phyloP scores from a whole-genome alignment of 495 filamentous ascomycete genomes.

The Daldinia childiae region DNA sequence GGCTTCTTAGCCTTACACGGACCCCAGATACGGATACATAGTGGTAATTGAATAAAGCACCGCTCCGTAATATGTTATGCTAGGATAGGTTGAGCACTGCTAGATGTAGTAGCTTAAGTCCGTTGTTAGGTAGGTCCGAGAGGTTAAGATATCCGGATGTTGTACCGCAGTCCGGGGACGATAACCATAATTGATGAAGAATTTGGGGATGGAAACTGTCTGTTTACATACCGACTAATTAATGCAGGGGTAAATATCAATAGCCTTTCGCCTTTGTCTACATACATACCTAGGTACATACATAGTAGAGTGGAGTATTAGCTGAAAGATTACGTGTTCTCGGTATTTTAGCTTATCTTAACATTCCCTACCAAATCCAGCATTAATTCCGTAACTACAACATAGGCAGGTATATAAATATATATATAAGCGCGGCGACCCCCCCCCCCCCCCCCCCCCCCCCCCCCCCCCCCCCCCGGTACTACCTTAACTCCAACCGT shows the following conservation, averaged over 20 bases:
- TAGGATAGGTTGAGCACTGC: no score
- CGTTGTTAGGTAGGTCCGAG: background rate
- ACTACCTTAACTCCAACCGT: no score
- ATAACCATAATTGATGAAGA: background rate
- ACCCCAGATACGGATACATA: background rate
- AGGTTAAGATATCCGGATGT: background rate
- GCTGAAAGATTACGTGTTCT: background rate
- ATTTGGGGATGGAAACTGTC: background rate
- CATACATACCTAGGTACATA: no score
- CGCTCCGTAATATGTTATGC: background rate
- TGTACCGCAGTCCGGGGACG: background rate
- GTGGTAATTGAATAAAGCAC: background rate
- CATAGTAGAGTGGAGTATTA: background rate
- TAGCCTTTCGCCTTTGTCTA: background rate
- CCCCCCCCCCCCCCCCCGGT: no score
- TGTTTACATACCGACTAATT: background rate
- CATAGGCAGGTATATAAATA: no score
- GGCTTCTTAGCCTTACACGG: background rate
- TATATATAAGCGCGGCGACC: no score
- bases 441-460: no score
- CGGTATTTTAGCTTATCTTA: no score
- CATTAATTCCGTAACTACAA: no score
- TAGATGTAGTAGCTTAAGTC: background rate
- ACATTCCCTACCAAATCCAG: no score
- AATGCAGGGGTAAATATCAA: background rate